Percentiles rank a stretch among this genome's conserved stretches.
Conservation (phyloP, 2,329 filamentous ascomycete genomes). For the Xylaria sp. region DNA sequence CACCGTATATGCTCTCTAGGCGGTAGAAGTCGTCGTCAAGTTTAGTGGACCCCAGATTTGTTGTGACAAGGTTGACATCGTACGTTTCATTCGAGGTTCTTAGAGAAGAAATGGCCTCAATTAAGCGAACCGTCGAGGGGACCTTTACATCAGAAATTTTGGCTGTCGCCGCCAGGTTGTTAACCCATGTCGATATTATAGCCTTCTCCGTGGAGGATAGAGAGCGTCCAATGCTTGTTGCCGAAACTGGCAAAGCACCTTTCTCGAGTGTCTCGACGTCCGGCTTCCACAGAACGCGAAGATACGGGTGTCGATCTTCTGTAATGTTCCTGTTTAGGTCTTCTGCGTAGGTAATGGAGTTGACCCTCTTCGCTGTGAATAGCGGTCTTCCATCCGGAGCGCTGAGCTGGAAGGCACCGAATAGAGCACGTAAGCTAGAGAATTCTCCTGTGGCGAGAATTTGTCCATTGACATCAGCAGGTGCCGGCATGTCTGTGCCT, state of each 20-base stretch:
- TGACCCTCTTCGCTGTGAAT: slow-evolving; percentile 28
- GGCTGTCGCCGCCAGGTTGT: slow-evolving; percentile 19
- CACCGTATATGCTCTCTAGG: slow-evolving; percentile 29
- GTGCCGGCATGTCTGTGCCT: slow-evolving; percentile 26
- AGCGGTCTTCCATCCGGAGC: slow-evolving; percentile 26
- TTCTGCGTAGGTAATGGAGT: slow-evolving; percentile 32
- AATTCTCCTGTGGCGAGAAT: slow-evolving; percentile 29
- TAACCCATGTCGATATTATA: slow-evolving; percentile 24
- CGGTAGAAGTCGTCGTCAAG: slow-evolving; percentile 25
- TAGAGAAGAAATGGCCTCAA: slow-evolving; percentile 11
- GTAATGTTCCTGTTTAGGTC: slow-evolving; percentile 30
- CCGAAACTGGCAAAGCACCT: slow-evolving; percentile 25
- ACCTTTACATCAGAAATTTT: neutral
- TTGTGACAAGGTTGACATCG: slow-evolving; percentile 23
- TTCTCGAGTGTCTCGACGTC: slow-evolving; percentile 28
- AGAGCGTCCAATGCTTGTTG: slow-evolving; percentile 23
- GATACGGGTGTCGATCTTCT: slow-evolving; percentile 31
- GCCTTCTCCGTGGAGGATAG: slow-evolving; percentile 29
- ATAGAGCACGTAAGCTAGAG: slow-evolving; percentile 27
- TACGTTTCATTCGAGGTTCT: slow-evolving; percentile 15
- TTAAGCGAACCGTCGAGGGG: slow-evolving; percentile 3
- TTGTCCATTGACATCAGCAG: slow-evolving; percentile 19
- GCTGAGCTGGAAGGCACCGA: slow-evolving; percentile 25
- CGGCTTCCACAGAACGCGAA: slow-evolving; percentile 35
- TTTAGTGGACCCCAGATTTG: slow-evolving; percentile 18